phyloP scores from a whole-genome alignment of 345 rosid species.

The Citrus sinensis region DNA sequence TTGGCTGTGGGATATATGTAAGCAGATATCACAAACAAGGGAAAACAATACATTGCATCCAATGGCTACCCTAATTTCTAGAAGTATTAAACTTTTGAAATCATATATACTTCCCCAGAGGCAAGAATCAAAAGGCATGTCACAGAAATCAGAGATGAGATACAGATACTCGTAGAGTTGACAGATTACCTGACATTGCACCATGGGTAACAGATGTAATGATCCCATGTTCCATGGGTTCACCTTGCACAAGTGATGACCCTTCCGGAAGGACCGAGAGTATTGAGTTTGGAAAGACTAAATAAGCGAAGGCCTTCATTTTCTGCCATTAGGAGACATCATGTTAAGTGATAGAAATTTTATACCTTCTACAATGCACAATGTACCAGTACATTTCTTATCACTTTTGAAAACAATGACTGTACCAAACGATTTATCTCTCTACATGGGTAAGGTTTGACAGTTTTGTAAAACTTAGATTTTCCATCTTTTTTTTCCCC shows the following conservation, averaged over 20 bases:
- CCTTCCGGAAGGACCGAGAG: conserved; percentile 57
- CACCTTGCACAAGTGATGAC: conserved; percentile 40
- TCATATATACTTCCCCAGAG: not conserved
- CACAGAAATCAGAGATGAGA: not conserved
- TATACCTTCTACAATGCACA: not conserved
- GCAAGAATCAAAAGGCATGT: not conserved
- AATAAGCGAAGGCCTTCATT: conserved; percentile 74
- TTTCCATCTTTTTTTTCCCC: not conserved
- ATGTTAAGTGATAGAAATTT: conserved; percentile 1
- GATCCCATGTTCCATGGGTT: conserved; percentile 68
- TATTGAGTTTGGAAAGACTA: conserved; percentile 77
- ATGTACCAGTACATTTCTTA: not conserved
- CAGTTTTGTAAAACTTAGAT: not conserved
- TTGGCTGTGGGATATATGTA: not conserved
- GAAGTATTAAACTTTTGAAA: not conserved
- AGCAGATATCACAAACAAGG: not conserved
- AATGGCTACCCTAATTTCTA: not conserved
- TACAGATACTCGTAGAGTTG: not conserved
- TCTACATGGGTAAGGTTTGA: not conserved
- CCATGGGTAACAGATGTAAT: conserved; percentile 82
- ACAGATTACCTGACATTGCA: conserved; percentile 65
- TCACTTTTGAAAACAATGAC: not conserved
- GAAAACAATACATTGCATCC: not conserved
- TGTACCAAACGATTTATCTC: not conserved
- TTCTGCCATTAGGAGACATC: conserved; percentile 41